Evolutionary conservation across 805 yeast species (phyloP).

Genomic region (Grigorovia jiainica): DNA sequence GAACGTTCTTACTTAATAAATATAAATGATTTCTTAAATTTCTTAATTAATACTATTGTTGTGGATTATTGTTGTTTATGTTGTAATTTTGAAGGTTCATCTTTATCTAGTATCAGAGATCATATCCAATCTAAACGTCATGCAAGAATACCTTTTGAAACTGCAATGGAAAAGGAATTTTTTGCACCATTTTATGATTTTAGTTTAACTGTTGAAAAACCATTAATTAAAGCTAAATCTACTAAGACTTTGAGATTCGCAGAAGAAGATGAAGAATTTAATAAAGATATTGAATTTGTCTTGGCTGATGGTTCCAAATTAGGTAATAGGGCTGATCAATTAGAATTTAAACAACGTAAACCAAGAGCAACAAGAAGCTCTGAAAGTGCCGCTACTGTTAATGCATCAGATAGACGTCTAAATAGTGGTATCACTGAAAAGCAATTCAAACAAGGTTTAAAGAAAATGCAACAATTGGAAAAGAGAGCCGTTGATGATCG

Average conservation of each 20-base stretch:
- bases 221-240: conserved; percentile 12
- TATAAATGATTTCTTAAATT: conserved; percentile 59
- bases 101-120: conserved; percentile 76
- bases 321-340: conserved; percentile 68
- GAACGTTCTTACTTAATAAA: conserved; percentile 64
- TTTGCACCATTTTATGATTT: conserved; percentile 81
- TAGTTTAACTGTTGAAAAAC: conserved; percentile 45
- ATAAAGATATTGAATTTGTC: conserved; percentile 40
- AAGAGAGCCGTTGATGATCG: conserved; percentile 35
- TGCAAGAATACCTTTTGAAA: conserved; percentile 81
- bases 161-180: conserved; percentile 64
- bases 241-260: conserved; percentile 25
- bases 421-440: conserved; percentile 52
- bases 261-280: conserved; percentile 24
- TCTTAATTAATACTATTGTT: conserved; percentile 72
- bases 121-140: conserved; percentile 84
- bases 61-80: conserved; percentile 75
- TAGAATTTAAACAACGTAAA: conserved; percentile 34
- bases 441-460: conserved; percentile 42
- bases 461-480: conserved; percentile 33
- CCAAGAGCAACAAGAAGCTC: conserved; percentile 36
- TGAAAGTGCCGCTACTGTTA: conserved; percentile 69
- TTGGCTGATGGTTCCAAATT: conserved; percentile 71
- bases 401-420: conserved; percentile 65
- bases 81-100: conserved; percentile 78